Base-by-base conservation (phyloP, 108 stramenopile species). In the Cyclotella distinguenda region DNA sequence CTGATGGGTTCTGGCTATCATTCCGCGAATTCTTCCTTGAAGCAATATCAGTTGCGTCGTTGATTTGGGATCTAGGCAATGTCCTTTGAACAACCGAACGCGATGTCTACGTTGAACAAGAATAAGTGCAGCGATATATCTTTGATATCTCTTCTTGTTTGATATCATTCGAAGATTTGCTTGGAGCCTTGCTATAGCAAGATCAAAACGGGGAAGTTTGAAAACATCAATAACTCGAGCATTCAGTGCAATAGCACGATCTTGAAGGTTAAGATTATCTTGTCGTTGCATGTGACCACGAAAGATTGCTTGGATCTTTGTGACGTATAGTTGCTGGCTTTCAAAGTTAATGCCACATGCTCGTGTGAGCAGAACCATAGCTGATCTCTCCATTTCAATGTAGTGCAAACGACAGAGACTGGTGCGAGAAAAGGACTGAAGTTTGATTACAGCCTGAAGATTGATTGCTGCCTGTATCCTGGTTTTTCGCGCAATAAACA, bases 271-370 rank as follows among this genome's bases (percentile, higher is more conserved):
- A n/a, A n/a, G n/a, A n/a, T n/a, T n/a, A n/a, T n/a, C n/a, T n/a
- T n/a, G n/a, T n/a, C 58, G 58, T 19, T 59, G 58, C 3, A 27
- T 1, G 9, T 38, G 25, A 59, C 58, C 40, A 27, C 58, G 58
- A 30, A 30, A 3, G 35, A 43, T 1, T 12, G 58, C 38, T 4
- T 59, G 58, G 4, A 59, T 59, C 27, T 44, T 59, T 1, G 28
- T 40, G 2, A 22, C 15, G 23, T 11, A 3, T 11, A 11, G 12
- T 1, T 23, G 19, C 19, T 22, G 19, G 2, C 1, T n/a, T n/a
- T n/a, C 2, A 6, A 19, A 18, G 1, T 18, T 23, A 19, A 48
- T 48, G 11, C 42, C 39, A 8, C 58, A 40, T 7, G 58, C 12
- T 1, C 58, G 40, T 28, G 42, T 12, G 4, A 23, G 47, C 5